Percentiles rank a stretch among this genome's conserved stretches.
Conservation (phyloP, 1,139 yeast genomes). For the Hemisphaericaspora xylanilytica region DNA sequence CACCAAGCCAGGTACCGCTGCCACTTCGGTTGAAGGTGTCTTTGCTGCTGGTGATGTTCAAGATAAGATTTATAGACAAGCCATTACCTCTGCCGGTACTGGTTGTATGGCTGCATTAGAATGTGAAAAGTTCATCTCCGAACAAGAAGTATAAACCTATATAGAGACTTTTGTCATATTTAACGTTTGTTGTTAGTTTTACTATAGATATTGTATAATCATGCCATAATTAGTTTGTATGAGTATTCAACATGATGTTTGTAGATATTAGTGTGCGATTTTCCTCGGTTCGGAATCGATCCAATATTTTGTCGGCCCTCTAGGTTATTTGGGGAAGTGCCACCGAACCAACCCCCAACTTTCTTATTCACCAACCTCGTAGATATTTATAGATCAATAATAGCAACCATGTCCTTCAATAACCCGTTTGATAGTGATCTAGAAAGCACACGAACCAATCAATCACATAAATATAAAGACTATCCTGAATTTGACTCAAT, state of each 20-base stretch:
- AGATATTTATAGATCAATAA: no score
- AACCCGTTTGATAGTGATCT: slow-evolving; percentile 28
- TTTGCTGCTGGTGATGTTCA: slow-evolving; percentile 99
- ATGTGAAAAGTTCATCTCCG: slow-evolving; percentile 80
- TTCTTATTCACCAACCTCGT: background rate
- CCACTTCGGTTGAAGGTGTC: slow-evolving; percentile 86
- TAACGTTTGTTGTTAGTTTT: no score
- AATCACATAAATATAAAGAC: slow-evolving; percentile 30
- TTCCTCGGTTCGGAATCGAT: no score
- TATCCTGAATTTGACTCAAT: slow-evolving; percentile 42
- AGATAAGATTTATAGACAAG: slow-evolving; percentile 96
- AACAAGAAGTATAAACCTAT: slow-evolving; percentile 48
- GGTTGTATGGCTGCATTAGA: slow-evolving; percentile 99
- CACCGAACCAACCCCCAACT: background rate
- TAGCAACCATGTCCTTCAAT: slow-evolving; percentile 34
- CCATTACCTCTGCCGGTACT: slow-evolving; percentile 97
- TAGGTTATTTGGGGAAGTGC: no score
- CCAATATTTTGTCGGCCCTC: no score
- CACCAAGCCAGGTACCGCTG: slow-evolving; percentile 85
- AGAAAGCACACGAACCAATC: slow-evolving; percentile 22
- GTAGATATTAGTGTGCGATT: no score
- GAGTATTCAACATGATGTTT: no score
- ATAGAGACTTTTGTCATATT: no score
- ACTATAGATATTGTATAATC: no score
- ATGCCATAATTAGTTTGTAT: no score